phyloP scores from a whole-genome alignment of 73 alveolate species.

The Loxodes magnus region DNA sequence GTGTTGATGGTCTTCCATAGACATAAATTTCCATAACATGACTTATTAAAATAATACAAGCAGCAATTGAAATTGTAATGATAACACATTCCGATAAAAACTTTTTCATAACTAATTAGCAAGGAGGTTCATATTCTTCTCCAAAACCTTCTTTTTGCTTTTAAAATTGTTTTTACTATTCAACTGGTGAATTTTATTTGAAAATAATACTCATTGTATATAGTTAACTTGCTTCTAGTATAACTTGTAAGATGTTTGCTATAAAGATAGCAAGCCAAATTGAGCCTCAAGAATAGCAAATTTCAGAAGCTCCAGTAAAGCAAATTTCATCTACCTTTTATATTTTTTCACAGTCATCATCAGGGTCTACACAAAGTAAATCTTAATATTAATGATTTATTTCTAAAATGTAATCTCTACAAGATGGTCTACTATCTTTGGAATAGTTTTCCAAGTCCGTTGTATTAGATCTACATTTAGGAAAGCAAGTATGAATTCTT shows the following conservation, averaged over 20 bases:
- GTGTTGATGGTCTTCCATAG: constrained; percentile 34
- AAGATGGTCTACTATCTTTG: constrained; percentile 30
- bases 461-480: constrained; percentile 19
- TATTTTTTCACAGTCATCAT: constrained; percentile 23
- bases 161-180: constrained; percentile 28
- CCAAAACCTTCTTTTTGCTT: constrained; percentile 21
- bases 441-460: constrained; percentile 20
- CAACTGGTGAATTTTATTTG: constrained; percentile 33
- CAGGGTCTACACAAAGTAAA: constrained; percentile 18
- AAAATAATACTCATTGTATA: constrained; percentile 28
- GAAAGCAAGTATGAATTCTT: constrained; percentile 52
- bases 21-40: constrained; percentile 15
- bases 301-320: neutral
- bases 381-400: constrained; percentile 6
- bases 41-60: constrained; percentile 1
- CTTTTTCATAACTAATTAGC: constrained; percentile 27
- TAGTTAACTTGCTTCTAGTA: constrained; percentile 33
- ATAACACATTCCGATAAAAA: constrained; percentile 38
- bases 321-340: constrained; percentile 27
- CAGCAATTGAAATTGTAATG: constrained; percentile 11
- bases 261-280: constrained; percentile 25
- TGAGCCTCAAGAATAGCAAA: constrained; percentile 22
- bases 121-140: constrained; percentile 37
- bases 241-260: constrained; percentile 24
- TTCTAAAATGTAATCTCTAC: neutral